These are phyloP conservation scores for Penicillium taxi DNA, from an alignment of 495 filamentous ascomycete species.

Conservation along the genomic window DNA sequence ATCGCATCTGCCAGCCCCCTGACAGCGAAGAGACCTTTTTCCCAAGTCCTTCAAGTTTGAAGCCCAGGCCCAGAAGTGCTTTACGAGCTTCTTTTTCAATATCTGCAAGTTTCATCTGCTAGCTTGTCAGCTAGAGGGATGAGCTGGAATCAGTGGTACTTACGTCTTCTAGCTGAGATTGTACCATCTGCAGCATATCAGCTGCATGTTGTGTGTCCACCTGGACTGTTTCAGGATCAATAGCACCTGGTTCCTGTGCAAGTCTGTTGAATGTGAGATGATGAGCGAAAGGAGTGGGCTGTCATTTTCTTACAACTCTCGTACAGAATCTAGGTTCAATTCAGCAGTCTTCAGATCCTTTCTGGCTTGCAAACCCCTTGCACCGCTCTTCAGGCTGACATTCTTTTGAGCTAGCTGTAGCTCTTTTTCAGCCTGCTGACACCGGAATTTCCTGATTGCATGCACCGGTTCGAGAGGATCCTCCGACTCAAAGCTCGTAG, in stretches of 20 bases:
- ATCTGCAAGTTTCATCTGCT: slow-evolving; percentile 35
- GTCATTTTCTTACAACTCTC: slow-evolving; percentile 43
- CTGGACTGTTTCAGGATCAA: slow-evolving; percentile 45
- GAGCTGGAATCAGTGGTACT: slow-evolving; percentile 1
- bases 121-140: slow-evolving; percentile 6
- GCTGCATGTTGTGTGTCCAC: slow-evolving; percentile 55
- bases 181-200: slow-evolving; percentile 55
- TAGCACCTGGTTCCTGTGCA: slow-evolving; percentile 45
- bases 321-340: slow-evolving; percentile 48
- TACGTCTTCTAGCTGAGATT: slow-evolving; percentile 47
- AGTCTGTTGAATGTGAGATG: slow-evolving; percentile 32
- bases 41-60: slow-evolving; percentile 50
- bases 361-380: slow-evolving; percentile 61
- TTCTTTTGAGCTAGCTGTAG: slow-evolving; percentile 63
- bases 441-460: slow-evolving; percentile 50
- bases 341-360: slow-evolving; percentile 62
- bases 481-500: slow-evolving; percentile 36
- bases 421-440: slow-evolving; percentile 50
- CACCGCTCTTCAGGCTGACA: slow-evolving; percentile 62
- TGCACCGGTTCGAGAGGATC: slow-evolving; percentile 50
- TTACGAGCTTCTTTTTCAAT: slow-evolving; percentile 53
- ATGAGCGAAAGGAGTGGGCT: no score
- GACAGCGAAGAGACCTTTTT: slow-evolving; percentile 57
- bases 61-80: slow-evolving; percentile 63
- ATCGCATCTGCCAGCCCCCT: slow-evolving; percentile 74